phyloP scores from a whole-genome alignment of 2,329 filamentous ascomycete genomes.

The Endocalyx cinctus region DNA sequence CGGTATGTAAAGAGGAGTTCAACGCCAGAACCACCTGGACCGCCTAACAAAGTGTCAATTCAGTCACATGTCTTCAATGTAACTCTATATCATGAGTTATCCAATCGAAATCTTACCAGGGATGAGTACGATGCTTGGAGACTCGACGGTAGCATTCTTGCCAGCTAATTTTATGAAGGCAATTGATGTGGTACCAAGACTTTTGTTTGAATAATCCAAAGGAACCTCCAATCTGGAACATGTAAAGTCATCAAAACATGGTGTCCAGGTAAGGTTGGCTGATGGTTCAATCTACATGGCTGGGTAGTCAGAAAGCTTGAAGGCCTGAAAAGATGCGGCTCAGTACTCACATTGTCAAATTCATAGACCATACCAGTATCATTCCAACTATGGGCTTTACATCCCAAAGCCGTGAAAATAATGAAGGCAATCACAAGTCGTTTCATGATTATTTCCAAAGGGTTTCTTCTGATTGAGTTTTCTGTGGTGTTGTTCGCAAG shows the following conservation, averaged over 20 bases:
- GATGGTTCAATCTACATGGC: slow-evolving; percentile 24
- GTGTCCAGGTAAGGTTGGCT: slow-evolving; percentile 25
- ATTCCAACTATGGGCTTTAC: slow-evolving; percentile 12
- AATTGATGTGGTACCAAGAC: slow-evolving; percentile 22
- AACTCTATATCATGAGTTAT: slow-evolving; percentile 1
- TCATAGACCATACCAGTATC: slow-evolving; percentile 16
- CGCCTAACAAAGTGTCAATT: slow-evolving; percentile 22
- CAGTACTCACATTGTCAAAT: slow-evolving; percentile 14
- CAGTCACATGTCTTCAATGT: slow-evolving; percentile 2
- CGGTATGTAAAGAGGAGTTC: slow-evolving; percentile 20
- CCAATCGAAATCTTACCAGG: slow-evolving; percentile 18
- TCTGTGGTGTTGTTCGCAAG: slow-evolving; percentile 5
- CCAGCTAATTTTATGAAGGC: slow-evolving; percentile 26
- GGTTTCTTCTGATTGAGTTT: too few species aligned
- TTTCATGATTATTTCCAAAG: too few species aligned
- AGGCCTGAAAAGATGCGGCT: slow-evolving; percentile 1
- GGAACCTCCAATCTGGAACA: slow-evolving; percentile 27
- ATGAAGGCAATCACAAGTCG: slow-evolving; percentile 9
- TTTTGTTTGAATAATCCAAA: slow-evolving; percentile 23
- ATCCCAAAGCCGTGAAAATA: slow-evolving; percentile 16
- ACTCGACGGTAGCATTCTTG: slow-evolving; percentile 24
- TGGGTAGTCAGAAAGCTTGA: slow-evolving; percentile 8
- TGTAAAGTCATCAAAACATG: slow-evolving; percentile 26
- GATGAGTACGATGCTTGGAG: slow-evolving; percentile 22
- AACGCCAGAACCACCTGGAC: slow-evolving; percentile 32